A percentile compares a stretch with the other conserved stretches of the same genome.
Evolutionary conservation across 768 basidiomycete genomes (phyloP).

Genomic region (Rhodotorula diobovata): DNA sequence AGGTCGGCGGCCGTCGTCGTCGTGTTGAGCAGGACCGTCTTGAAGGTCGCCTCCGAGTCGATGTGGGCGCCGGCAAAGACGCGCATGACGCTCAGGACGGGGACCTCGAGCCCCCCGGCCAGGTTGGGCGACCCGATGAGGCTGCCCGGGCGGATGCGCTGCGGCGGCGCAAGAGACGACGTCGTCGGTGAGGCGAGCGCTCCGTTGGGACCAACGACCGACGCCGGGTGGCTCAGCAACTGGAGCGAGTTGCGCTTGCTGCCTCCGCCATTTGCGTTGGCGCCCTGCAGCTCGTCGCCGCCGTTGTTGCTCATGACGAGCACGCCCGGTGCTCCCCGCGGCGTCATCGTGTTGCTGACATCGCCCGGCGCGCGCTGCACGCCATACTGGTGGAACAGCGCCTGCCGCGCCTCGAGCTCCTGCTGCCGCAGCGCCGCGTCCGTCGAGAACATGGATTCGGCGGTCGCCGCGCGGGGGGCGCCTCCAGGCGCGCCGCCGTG

Average conservation of each 20-base stretch:
- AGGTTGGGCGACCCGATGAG: slow-evolving; percentile 43
- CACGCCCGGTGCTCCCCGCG: slow-evolving; percentile 8
- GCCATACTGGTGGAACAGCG: slow-evolving; percentile 43
- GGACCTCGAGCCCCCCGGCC: slow-evolving; percentile 56
- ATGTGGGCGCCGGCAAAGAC: slow-evolving; percentile 88
- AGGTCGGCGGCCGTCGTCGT: slow-evolving; percentile 79
- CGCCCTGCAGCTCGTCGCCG: not conserved
- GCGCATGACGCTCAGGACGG: slow-evolving; percentile 87
- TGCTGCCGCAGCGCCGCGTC: slow-evolving; percentile 42
- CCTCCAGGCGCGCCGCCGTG: too few species aligned
- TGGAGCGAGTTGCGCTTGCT: slow-evolving; percentile 26
- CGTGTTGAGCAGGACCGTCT: slow-evolving; percentile 87
- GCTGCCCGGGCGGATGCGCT: slow-evolving; percentile 41
- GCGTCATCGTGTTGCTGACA: slow-evolving; percentile 39
- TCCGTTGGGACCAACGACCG: slow-evolving; percentile 3
- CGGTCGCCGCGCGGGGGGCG: slow-evolving; percentile 28
- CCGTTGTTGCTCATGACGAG: not conserved
- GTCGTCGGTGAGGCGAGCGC: slow-evolving; percentile 24
- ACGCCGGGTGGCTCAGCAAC: slow-evolving; percentile 12
- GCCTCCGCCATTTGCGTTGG: not conserved
- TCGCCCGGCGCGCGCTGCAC: slow-evolving; percentile 42
- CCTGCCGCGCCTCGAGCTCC: slow-evolving; percentile 44
- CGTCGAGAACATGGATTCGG: slow-evolving; percentile 39
- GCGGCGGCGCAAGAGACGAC: slow-evolving; percentile 6
- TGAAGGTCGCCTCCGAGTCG: slow-evolving; percentile 94